A percentile compares a stretch with the other conserved stretches of the same genome.
These are phyloP conservation scores for Populus hybrid DNA, from an alignment of 441 rosid species.

Conservation along the genomic window DNA sequence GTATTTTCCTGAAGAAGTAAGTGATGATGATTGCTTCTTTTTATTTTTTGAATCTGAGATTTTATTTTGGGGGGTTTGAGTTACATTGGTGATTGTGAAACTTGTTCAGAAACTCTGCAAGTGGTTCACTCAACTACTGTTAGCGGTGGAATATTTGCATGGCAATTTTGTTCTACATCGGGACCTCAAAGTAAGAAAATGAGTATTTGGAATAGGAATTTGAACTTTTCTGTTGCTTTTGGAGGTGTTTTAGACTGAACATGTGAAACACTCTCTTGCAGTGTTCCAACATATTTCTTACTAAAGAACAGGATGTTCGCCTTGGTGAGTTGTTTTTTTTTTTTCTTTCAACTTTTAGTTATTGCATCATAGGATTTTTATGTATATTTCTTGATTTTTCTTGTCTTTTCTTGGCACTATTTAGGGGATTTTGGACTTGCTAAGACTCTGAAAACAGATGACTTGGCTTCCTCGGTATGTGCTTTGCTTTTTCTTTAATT, in stretches of 20 bases:
- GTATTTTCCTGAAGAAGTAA: slow-evolving; percentile 91
- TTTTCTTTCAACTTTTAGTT: not conserved
- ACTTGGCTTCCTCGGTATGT: slow-evolving; percentile 92
- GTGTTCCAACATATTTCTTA: slow-evolving; percentile 97
- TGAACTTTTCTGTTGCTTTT: slow-evolving; percentile 16
- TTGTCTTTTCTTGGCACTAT: slow-evolving; percentile 24
- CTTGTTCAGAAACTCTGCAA: slow-evolving; percentile 81
- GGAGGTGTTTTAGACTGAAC: slow-evolving; percentile 27
- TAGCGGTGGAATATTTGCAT: slow-evolving; percentile 93
- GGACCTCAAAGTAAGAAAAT: slow-evolving; percentile 68
- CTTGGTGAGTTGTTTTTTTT: slow-evolving; percentile 57
- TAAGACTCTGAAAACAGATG: slow-evolving; percentile 88
- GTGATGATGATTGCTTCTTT: not conserved
- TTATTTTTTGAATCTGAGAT: not conserved
- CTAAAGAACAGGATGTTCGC: slow-evolving; percentile 91
- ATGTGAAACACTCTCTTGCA: slow-evolving; percentile 30
- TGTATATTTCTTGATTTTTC: slow-evolving; percentile 10
- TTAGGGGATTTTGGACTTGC: slow-evolving; percentile 97
- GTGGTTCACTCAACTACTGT: slow-evolving; percentile 87
- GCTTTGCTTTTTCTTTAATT: not conserved
- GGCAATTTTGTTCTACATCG: slow-evolving; percentile 89
- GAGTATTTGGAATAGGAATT: slow-evolving; percentile 14
- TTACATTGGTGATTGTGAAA: not conserved
- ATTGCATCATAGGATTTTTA: slow-evolving; percentile 7
- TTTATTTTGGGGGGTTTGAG: slow-evolving; percentile 21